Evolutionary conservation across 2,329 filamentous ascomycete species (phyloP).

Genomic region (Penicillium concentricum): DNA sequence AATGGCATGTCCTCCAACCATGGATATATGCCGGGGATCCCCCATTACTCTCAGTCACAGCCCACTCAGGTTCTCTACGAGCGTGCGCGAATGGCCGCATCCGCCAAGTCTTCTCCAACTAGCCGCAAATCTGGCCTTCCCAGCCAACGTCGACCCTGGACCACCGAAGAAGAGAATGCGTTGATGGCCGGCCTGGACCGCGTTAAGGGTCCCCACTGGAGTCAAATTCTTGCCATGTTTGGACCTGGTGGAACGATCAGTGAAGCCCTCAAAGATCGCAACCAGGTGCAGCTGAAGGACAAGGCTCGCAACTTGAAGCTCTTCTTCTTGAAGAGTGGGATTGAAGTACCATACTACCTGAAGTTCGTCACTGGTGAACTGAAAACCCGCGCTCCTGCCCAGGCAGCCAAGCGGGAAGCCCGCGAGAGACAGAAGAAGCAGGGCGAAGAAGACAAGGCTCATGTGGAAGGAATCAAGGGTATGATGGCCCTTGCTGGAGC

Average conservation of each 20-base stretch:
- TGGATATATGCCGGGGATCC: conserved; percentile 47
- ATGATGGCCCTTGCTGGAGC: conserved; percentile 49
- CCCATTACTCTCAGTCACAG: conserved; percentile 49
- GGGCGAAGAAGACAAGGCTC: conserved; percentile 48
- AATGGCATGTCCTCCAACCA: conserved; percentile 40
- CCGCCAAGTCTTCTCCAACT: conserved; percentile 55
- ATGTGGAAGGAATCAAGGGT: conserved; percentile 48
- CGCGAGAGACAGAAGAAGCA: conserved; percentile 48
- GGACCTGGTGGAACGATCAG: conserved; percentile 76
- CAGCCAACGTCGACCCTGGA: conserved; percentile 74
- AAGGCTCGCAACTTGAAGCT: conserved; percentile 87
- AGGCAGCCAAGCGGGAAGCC: conserved; percentile 51
- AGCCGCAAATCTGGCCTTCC: conserved; percentile 54
- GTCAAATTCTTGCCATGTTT: conserved; percentile 82
- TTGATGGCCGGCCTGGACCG: conserved; percentile 84
- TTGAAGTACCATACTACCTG: conserved; percentile 84
- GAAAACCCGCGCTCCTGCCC: conserved; percentile 75
- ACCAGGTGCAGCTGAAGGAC: conserved; percentile 89
- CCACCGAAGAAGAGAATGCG: conserved; percentile 83
- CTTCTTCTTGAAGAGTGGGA: conserved; percentile 87
- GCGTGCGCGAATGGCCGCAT: conserved; percentile 55
- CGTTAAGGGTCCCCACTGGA: conserved; percentile 91
- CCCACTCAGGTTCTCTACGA: conserved; percentile 59
- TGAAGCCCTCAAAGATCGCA: conserved; percentile 81
- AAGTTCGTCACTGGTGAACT: conserved; percentile 86